Evolutionary conservation across 768 basidiomycete genomes (phyloP).

Genomic region (Clavulina sp.): DNA sequence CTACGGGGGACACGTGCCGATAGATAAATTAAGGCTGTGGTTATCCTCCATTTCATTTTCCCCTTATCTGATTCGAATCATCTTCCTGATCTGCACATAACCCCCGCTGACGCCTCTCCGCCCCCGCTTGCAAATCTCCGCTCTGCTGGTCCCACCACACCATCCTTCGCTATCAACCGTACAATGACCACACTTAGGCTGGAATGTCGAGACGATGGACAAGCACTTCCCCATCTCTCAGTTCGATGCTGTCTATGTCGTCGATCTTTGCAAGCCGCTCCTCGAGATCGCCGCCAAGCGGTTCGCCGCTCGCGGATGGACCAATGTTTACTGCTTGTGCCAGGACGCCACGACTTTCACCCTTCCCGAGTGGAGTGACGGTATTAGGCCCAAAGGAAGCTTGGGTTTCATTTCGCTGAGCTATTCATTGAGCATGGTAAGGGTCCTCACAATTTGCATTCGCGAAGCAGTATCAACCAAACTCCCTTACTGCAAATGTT

Average conservation of each 20-base stretch:
- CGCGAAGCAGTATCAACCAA: background rate
- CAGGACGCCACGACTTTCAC: slow-evolving; percentile 55
- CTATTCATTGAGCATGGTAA: slow-evolving; percentile 27
- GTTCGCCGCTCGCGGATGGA: slow-evolving; percentile 50
- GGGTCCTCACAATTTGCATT: slow-evolving; percentile 7
- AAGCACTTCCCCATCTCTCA: slow-evolving; percentile 35
- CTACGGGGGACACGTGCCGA: no score
- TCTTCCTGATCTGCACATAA: background rate
- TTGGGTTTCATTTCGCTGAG: slow-evolving; percentile 28
- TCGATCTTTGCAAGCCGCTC: slow-evolving; percentile 57
- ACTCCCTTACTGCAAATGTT: background rate
- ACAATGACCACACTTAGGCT: slow-evolving; percentile 23
- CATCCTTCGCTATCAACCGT: background rate
- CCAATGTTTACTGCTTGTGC: slow-evolving; percentile 50
- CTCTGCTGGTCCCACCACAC: slow-evolving; percentile 2
- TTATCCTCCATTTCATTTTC: background rate
- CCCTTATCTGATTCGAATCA: background rate
- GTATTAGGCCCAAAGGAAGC: slow-evolving; percentile 34
- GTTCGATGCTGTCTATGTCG: slow-evolving; percentile 52
- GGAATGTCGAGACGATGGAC: slow-evolving; percentile 61
- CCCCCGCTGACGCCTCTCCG: background rate
- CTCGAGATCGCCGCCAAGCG: slow-evolving; percentile 53
- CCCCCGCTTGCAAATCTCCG: background rate
- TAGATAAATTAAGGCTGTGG: no score
- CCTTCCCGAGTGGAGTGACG: slow-evolving; percentile 38